Evolutionary conservation across 257 asterid species (phyloP).

Genomic region (Solanum corneliomulleri): DNA sequence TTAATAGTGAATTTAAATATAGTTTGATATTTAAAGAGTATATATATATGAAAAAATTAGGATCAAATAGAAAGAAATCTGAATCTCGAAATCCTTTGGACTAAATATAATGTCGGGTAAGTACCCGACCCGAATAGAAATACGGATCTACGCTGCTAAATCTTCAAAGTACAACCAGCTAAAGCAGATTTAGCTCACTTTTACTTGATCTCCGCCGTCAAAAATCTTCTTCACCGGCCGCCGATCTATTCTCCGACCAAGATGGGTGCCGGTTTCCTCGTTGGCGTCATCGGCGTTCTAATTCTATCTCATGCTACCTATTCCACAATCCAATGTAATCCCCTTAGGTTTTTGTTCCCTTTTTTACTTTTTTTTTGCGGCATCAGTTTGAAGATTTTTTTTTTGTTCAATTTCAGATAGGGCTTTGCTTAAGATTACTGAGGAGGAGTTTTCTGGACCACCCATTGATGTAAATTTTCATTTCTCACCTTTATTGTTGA

Average conservation of each 20-base stretch:
- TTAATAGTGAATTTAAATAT: no score
- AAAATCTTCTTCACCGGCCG: neutral
- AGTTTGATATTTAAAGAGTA: no score
- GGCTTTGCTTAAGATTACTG: conserved; percentile 84
- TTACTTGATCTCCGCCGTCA: neutral
- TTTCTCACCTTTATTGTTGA: neutral
- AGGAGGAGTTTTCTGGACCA: conserved; percentile 76
- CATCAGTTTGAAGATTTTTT: neutral
- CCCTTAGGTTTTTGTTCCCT: neutral
- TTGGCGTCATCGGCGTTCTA: conserved; percentile 70
- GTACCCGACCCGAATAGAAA: neutral
- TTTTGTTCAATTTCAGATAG: conserved; percentile 43
- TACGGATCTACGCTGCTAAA: neutral
- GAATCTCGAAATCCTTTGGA: neutral
- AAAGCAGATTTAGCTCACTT: neutral
- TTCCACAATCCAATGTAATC: conserved; percentile 80
- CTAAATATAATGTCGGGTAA: neutral
- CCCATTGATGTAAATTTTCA: conserved; percentile 47
- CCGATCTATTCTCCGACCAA: conserved; percentile 12
- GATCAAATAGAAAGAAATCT: no score
- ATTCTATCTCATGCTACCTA: conserved; percentile 61
- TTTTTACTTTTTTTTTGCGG: no score
- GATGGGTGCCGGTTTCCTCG: conserved; percentile 65
- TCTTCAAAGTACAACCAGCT: neutral
- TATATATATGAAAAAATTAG: no score